Evolutionary conservation across 495 filamentous ascomycete genomes (phyloP), one percentile per base, ranked within the genome.

Genomic region (Aspergillus taichungensis): DNA sequence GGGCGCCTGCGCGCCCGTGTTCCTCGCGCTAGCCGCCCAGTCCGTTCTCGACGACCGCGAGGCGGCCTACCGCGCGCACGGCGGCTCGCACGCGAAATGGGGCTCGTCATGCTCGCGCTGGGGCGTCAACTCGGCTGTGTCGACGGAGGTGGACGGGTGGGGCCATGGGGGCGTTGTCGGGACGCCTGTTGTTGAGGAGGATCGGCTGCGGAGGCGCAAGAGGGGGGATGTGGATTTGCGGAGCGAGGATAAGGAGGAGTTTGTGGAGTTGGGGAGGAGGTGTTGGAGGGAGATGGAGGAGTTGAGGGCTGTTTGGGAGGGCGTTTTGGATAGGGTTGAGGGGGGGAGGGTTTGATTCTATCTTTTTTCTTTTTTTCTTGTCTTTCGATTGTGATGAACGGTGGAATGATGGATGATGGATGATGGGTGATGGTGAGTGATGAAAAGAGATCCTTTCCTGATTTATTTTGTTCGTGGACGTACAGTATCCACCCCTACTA

Each of bases 241-340:
- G 3, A 54, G 61, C 43, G 86, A 91, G 61, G 69, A 68, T 34
- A 79, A 72, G 47, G 76, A 74, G 42, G 65, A 76, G 49, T 95
- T 95, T 63, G 87, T 94, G 66, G 74, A 75, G 45, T 53, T 84
- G 34, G 91, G 88, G 3, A 75, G 76, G 39, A 62, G 69, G 53
- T 83, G 76, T 53, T 98, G 92, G 92, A 72, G 54, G 59, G 67
- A 84, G 67, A 89, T 98, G 79, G 92, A 98, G 71, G 74, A 69
- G 63, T 60, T 96, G 72, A 74, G 92, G 57, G 57, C 63, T 42
- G 68, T 78, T 55, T 98, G 92, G 92, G 88, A 94, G 60, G 61
- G 40, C 13, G 76, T 72, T 57, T 43, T 85, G 43, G 72, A 74
- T 56, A 46, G 53, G 39, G 67, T 53, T 11, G 69, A 69, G 43